phyloP scores from a whole-genome alignment of 768 basidiomycete species.

The Leccinum imitatum region DNA sequence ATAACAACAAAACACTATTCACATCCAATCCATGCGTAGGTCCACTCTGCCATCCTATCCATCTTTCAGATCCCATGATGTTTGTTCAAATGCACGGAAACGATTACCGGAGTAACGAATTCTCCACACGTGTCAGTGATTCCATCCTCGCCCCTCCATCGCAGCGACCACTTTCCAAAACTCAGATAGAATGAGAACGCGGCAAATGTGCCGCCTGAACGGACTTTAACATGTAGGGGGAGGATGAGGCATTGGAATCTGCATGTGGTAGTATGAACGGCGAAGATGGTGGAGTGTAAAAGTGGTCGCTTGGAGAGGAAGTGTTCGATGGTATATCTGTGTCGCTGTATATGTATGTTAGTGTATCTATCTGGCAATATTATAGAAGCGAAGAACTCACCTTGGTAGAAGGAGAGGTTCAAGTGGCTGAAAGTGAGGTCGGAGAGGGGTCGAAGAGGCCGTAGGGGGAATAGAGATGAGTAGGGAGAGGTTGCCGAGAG shows the following conservation, averaged over 20 bases:
- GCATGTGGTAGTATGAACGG: background rate
- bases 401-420: background rate
- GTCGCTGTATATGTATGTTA: background rate
- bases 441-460: background rate
- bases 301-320: background rate
- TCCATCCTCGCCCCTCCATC: background rate
- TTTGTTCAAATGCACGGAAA: background rate
- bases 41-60: too few relatives aligned
- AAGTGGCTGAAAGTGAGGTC: background rate
- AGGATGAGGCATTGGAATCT: background rate
- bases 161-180: background rate
- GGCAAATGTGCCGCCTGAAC: background rate
- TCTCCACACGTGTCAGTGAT: background rate
- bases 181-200: background rate
- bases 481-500: slow-evolving; percentile 12
- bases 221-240: background rate
- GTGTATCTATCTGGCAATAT: background rate
- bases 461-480: too few relatives aligned
- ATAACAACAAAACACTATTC: background rate
- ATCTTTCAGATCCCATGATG: background rate
- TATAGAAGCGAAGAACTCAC: background rate
- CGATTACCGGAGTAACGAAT: background rate
- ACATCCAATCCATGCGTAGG: background rate
- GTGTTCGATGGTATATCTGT: background rate
- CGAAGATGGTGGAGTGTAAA: background rate